Base-by-base conservation (phyloP, 2,329 filamentous ascomycete genomes). In the Paraconiothyrium sp. region DNA sequence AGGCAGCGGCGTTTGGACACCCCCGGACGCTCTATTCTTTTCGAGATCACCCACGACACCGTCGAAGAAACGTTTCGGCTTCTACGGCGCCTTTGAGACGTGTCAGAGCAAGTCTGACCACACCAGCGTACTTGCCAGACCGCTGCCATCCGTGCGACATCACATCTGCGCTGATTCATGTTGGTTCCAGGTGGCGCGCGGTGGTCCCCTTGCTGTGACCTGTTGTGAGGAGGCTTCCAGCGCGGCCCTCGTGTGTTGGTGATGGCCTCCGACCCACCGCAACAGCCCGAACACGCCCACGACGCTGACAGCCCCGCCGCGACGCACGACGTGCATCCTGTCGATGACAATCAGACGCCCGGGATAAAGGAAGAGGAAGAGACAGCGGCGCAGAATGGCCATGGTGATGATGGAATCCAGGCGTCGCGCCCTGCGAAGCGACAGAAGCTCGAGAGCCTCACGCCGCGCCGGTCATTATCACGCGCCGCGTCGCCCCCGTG, bases 401-500 rank as follows among this genome's bases (percentile, higher is more conserved):
- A 41, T n/a, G 39, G 60, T 46, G 66, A 71, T 35, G 68, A 72
- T 61, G 70, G 64, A 58, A 64, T 62, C 67, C 66, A 62, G 71
- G 66, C 60, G 8, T 66, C 73, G 69, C 71, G 77, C 34, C 73
- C 78, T 30, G 78, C 83, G 16, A 93, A 93, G 79, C 88, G 90
- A 75, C 89, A 88, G 64, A 88, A 88, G 75, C 76, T 82, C 39
- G 77, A 77, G 46, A 76, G 80, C 65, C 62, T 72, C 58, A 72
- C 73, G 16, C 70, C 71, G 51, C 69, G 72, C 54, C 76, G 75
- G 56, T 76, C 77, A 4, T 66, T 71, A 13, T 76, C 82, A 64
- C 78, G 83, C 80, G 81, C 83, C 57, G 84, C 86, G 62, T 98
- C 94, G 65, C 95, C 95, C 67, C 95, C 95, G 24, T 99, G 95